These are phyloP conservation scores for Hypoxylon sp. DNA, from an alignment of 2,329 filamentous ascomycete genomes.

Conservation along the genomic window DNA sequence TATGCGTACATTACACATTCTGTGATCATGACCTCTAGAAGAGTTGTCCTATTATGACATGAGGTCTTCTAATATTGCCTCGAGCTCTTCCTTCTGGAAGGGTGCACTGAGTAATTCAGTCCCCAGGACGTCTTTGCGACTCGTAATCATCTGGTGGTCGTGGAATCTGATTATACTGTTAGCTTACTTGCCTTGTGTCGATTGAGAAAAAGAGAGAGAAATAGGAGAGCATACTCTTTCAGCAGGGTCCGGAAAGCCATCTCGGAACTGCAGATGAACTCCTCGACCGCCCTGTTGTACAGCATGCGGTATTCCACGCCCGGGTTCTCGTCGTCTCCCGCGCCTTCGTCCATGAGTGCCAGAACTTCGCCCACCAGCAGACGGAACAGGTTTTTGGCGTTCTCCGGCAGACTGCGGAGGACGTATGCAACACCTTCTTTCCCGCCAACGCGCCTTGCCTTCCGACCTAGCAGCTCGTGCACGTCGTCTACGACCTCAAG, in stretches of 20 bases:
- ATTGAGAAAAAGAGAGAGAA: too few relatives aligned
- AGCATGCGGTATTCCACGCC: conserved; percentile 90
- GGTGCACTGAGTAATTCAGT: conserved; percentile 87
- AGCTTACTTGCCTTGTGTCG: conserved; percentile 35
- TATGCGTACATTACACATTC: conserved; percentile 1
- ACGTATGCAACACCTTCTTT: conserved; percentile 94
- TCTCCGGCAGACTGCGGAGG: conserved; percentile 87
- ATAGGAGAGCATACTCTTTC: conserved; percentile 72
- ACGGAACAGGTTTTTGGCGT: conserved; percentile 86
- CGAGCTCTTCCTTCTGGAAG: conserved; percentile 86
- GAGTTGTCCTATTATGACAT: conserved; percentile 46
- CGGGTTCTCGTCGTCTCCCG: conserved; percentile 59
- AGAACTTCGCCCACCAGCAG: conserved; percentile 87
- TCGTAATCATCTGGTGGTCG: conserved; percentile 97
- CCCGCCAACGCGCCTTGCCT: conserved; percentile 80
- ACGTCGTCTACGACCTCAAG: conserved; percentile 89
- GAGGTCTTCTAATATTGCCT: conserved; percentile 83
- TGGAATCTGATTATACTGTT: conserved; percentile 70
- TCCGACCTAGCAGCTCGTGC: conserved; percentile 83
- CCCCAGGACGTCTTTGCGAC: conserved; percentile 82
- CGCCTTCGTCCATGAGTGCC: conserved; percentile 68
- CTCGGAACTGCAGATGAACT: conserved; percentile 96
- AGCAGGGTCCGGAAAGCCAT: conserved; percentile 93
- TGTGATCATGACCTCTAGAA: background rate
- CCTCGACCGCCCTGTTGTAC: conserved; percentile 94